Percentiles rank a stretch among this genome's conserved stretches.
Evolutionary conservation across 305 asterid species (phyloP).

Genomic region (Fraxinus nigra): DNA sequence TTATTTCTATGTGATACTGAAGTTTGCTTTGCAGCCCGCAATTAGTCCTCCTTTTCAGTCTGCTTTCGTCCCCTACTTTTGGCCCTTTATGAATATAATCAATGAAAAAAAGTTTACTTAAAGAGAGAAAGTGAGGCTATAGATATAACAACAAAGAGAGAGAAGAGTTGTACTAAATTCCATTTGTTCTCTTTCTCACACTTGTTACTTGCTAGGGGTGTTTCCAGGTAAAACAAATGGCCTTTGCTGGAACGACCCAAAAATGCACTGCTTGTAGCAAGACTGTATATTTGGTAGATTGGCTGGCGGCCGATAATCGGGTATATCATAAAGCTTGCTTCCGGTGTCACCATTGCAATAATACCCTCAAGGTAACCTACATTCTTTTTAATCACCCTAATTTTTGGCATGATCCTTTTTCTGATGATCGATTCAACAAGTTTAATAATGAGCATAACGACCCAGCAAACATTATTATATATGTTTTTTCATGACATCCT

Average conservation of each 20-base stretch:
- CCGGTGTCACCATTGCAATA: constrained; percentile 69
- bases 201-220: neutral
- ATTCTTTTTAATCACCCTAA: neutral
- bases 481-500: neutral
- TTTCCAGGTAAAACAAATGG: constrained; percentile 28
- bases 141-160: neutral
- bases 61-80: neutral
- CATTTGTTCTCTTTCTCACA: constrained; percentile 35
- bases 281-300: constrained; percentile 65
- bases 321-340: constrained; percentile 75
- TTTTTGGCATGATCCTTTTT: no score
- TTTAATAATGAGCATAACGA: no score
- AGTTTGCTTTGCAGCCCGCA: constrained; percentile 23
- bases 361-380: constrained; percentile 60
- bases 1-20: neutral
- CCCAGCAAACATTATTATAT: neutral
- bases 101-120: neutral
- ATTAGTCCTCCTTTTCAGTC: neutral
- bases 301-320: constrained; percentile 58
- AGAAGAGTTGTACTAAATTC: neutral
- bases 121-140: neutral
- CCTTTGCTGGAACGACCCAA: constrained; percentile 58
- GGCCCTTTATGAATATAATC: neutral
- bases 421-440: no score
- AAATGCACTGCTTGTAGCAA: constrained; percentile 65